Evolutionary conservation across 78 protist species (phyloP), one percentile per base, ranked within the genome.

Genomic region (Cavenderia fasciculata): DNA sequence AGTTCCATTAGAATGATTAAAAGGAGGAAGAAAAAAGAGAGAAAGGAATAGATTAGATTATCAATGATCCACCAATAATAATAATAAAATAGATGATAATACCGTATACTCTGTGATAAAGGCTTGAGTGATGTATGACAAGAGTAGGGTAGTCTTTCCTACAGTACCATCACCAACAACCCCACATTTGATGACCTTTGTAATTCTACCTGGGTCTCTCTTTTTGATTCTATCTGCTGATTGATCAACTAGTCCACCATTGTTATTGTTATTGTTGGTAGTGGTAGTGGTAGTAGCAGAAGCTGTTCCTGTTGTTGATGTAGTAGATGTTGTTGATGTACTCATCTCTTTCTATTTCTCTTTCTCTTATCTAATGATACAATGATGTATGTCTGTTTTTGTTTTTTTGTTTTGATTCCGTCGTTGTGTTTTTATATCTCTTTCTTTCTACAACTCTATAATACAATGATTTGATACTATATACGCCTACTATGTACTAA

Each of bases 121-220:
- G 33, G 90, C 95, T 59, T 92, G 95, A 16, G 90, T 77, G 46
- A 92, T 79, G 72, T 92, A 92, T 18, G 87, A 75, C 25, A 92
- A 29, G 5, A 92, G n/a, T 19, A 92, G 46, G 29, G 90, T 77
- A n/a, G 95, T 92, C 51, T 92, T 78, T 27, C 95, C 95, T 1
- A 77, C 86, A 21, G 70, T 77, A 51, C 68, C 86, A 38, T 77
- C 70, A 59, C 70, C 74, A 1, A 82, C 54, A 21, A 61, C 46
- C 23, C 87, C 94, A 43, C 77, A 62, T 56, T 89, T 89, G 12
- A 89, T 89, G 21, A 75, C 94, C 12, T 75, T 73, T 10, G 94
- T 77, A 23, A 89, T 75, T 43, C 56, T 44, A 41, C 94, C 94
- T 38, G 94, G 87, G 41, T 89, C 94, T 65, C 93, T 87, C 72